Conservation (phyloP, 495 filamentous ascomycete species). For the Neurospora tetraspora region DNA sequence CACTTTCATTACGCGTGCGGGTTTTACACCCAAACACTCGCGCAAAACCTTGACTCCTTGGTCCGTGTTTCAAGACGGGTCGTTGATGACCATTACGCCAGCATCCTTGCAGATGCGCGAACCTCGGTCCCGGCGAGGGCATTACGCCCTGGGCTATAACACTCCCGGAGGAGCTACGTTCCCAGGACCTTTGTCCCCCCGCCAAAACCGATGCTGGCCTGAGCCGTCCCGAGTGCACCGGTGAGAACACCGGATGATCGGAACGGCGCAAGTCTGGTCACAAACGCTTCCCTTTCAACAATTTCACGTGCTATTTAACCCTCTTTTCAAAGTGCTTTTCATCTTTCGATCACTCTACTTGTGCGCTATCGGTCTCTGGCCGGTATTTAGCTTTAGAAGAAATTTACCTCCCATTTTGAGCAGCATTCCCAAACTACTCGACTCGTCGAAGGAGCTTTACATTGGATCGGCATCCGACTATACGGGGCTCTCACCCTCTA, state of each 20-base stretch:
- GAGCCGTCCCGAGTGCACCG: conserved; percentile 42
- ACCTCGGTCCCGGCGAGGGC: conserved; percentile 17
- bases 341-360: conserved; percentile 67
- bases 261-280: conserved; percentile 46
- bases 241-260: conserved; percentile 46
- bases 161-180: conserved; percentile 51
- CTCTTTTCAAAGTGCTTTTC: conserved; percentile 66
- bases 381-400: conserved; percentile 54
- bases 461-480: conserved; percentile 25
- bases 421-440: background rate
- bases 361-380: conserved; percentile 64
- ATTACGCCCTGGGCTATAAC: conserved; percentile 45
- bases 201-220: conserved; percentile 55
- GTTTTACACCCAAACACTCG: conserved; percentile 62
- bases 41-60: conserved; percentile 64
- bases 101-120: conserved; percentile 41
- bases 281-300: conserved; percentile 67
- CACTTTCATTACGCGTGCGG: conserved; percentile 60
- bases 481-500: conserved; percentile 55
- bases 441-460: background rate
- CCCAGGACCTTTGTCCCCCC: conserved; percentile 46
- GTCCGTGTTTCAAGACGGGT: conserved; percentile 65
- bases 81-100: conserved; percentile 53
- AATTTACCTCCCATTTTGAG: background rate
- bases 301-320: conserved; percentile 68